A percentile compares a stretch with the other conserved stretches of the same genome.
These are phyloP conservation scores for Tetrahymena elliotti DNA, from an alignment of 73 alveolate species.

Conservation along the genomic window DNA sequence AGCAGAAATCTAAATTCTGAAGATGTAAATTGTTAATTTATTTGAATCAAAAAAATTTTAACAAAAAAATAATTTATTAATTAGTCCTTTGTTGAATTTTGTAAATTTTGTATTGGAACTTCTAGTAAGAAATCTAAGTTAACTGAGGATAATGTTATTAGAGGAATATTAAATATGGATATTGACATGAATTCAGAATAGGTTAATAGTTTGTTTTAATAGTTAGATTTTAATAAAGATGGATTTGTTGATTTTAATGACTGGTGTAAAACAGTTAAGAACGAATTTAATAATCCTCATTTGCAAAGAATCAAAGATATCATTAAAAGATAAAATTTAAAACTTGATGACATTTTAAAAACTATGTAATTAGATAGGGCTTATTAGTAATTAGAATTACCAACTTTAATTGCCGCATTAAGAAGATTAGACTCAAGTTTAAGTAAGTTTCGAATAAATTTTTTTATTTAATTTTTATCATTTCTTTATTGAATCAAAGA, in stretches of 20 bases:
- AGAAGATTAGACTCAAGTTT: neutral
- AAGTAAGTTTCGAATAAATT: neutral
- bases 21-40: neutral
- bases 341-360: neutral
- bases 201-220: neutral
- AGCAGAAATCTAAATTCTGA: neutral
- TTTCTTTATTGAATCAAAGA: neutral
- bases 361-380: neutral
- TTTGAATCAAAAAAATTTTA: no score
- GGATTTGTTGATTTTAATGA: neutral
- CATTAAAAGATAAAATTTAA: neutral
- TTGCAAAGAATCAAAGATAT: neutral
- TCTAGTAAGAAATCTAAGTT: neutral
- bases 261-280: neutral
- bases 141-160: neutral
- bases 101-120: neutral
- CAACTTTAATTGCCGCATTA: neutral
- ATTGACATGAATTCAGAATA: neutral
- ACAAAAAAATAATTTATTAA: no score
- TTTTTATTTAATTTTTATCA: neutral
- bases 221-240: neutral
- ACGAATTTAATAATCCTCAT: neutral
- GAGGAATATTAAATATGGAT: neutral
- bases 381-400: neutral
- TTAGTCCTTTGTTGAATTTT: neutral